Conservation (phyloP, 768 basidiomycete species). For the Cystobasidiopsis lactophilus region DNA sequence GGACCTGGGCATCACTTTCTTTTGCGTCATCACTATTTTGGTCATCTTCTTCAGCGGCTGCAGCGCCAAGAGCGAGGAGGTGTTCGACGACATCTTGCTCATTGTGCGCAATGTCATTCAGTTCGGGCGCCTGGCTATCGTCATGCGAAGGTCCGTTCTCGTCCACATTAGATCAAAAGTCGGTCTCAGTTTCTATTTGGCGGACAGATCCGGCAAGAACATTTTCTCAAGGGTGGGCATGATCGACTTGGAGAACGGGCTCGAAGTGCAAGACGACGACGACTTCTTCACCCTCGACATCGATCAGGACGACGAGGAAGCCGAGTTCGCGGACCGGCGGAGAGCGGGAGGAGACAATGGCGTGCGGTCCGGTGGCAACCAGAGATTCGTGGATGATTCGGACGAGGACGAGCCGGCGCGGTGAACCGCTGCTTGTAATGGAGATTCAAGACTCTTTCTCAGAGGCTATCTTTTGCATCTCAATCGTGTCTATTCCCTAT, state of each 20-base stretch:
- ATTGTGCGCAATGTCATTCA: constrained; percentile 82
- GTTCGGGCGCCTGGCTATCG: constrained; percentile 71
- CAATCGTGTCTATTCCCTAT: too few relatives aligned
- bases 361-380: too few relatives aligned
- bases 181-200: not conserved
- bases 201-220: constrained; percentile 27
- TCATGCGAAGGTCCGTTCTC: constrained; percentile 65
- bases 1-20: constrained; percentile 40
- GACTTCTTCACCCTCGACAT: constrained; percentile 27
- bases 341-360: constrained; percentile 7
- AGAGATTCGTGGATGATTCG: too few relatives aligned
- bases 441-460: too few relatives aligned
- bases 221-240: constrained; percentile 25
- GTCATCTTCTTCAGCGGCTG: constrained; percentile 76
- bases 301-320: constrained; percentile 28
- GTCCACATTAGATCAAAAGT: not conserved
- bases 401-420: too few relatives aligned
- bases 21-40: constrained; percentile 73
- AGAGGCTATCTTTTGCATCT: too few relatives aligned
- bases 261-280: constrained; percentile 24
- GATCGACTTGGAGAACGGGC: constrained; percentile 28
- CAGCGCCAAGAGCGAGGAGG: constrained; percentile 76
- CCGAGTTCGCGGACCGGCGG: constrained; percentile 12
- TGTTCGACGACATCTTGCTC: constrained; percentile 76
- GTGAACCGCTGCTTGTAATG: not conserved